Base-by-base conservation (phyloP, 441 rosid genomes). In the Pelargonium citronellum region DNA sequence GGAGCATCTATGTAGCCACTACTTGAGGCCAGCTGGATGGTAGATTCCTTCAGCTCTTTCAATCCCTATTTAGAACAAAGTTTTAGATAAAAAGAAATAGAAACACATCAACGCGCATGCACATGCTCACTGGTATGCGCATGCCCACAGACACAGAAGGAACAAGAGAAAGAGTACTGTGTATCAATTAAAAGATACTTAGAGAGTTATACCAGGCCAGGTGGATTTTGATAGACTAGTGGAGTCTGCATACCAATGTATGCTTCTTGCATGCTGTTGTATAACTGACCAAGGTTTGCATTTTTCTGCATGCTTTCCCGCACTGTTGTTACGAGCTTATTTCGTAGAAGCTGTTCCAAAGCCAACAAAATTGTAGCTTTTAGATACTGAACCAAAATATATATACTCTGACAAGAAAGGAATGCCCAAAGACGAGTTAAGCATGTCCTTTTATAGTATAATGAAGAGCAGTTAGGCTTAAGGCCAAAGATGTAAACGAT, bases 1-100 rank as follows among this genome's bases (percentile, higher is more conserved):
- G 94, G 90, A 67, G 91, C 94, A 76, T 83, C 89, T 16, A 87
- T 84, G 77, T 81, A 85, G 73, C 91, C 91, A 16, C 83, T 73
- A 41, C 90, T 87, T 61, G 90, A 86, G 55, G 89, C 90, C 77
- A 75, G 76, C 69, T 83, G 88, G 78, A 87, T 76, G 63, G 95
- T 89, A 66, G 95, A 86, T 68, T 87, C 95, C 80, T 87, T 89
- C 81, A 89, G 77, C 77, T 87, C 91, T 82, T 83, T 89, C 70
- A 89, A 83, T 71, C 95, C 95, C 95, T 89, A 75, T 57, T 74
- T 37, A 73, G 41, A 12, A 73, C 44, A 64, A 77, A 69, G 24
- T 62, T 73, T 19, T 71, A 78, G 67, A 34, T 22, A 62, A 66
- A 51, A 30, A 60, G 37, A 60, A 41, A 62, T 62, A 71, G 41